Evolutionary conservation across 257 asterid genomes (phyloP).

Genomic region (Solanum etuberosum): DNA sequence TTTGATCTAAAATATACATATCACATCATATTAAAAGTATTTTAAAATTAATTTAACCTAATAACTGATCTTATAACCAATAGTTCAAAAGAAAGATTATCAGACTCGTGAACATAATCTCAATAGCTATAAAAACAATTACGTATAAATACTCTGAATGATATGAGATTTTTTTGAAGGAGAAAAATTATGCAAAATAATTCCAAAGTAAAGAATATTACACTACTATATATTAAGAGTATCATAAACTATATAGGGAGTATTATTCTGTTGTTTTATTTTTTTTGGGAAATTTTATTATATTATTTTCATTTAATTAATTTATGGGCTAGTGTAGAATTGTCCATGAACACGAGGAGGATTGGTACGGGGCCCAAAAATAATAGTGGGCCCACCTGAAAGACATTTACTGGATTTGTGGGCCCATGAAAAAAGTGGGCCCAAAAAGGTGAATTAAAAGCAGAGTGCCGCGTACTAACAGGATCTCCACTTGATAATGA

Average conservation of each 20-base stretch:
- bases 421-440: not conserved
- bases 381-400: not conserved
- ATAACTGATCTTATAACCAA: rapidly evolving
- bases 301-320: not conserved
- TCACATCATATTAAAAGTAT: too few species aligned
- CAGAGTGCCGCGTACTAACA: not conserved
- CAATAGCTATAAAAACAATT: not conserved
- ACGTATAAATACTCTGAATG: not conserved
- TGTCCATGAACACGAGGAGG: not conserved
- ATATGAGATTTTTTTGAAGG: not conserved
- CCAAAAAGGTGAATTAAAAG: not conserved
- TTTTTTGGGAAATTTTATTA: not conserved
- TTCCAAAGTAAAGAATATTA: not conserved
- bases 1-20: too few species aligned
- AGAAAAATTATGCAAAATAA: not conserved
- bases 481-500: not conserved
- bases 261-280: not conserved
- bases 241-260: not conserved
- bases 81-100: too few species aligned
- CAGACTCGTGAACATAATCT: too few species aligned
- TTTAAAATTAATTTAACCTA: too few species aligned
- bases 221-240: not conserved
- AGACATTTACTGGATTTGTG: not conserved
- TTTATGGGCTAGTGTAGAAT: not conserved
- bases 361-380: not conserved